Evolutionary conservation across 495 filamentous ascomycete genomes (phyloP), one percentile per base, ranked within the genome.

Genomic region (Penicillium fimorum): DNA sequence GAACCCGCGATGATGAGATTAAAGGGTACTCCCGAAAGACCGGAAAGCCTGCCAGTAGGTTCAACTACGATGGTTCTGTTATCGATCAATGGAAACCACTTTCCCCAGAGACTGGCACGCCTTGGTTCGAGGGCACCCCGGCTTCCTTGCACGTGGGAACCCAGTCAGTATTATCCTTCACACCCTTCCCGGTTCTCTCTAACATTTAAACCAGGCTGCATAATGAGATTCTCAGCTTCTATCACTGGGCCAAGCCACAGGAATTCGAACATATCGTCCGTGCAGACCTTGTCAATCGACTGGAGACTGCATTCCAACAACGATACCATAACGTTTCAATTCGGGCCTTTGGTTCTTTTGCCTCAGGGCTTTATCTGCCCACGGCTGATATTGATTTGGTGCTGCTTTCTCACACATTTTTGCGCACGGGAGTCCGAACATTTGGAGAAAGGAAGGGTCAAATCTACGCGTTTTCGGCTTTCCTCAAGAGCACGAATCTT

Each of bases 301-400:
- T 90, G 1, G 71, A 82, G 27, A 53, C 58, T 27, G 70, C 79
- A 4, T 79, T 91, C 60, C 73, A 75, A 35, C 71, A 51, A 18
- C 70, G 75, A 12, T 82, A 82, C 60, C 64, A 71, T 5, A 79
- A 82, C 38, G 79, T 83, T 22, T 75, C 85, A 38, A 69, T 97
- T 2, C 76, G 79, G 18, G 77, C 85, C 10, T 98, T 97, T 71
- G 94, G 94, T 15, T 97, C 94, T 0, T 98, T 91, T 62, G 89
- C 90, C 13, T 90, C 90, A 9, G 91, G 90, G 0, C 76, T 97
- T 12, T 97, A 96, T 65, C 81, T 98, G 4, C 94, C 94, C 0
- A 94, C 86, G 1, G 89, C 86, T 5, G 94, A 98, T 70, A 92
- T 98, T 79, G 94, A 98, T 69, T 74, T 97, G 33, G 93, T 95